Base-by-base conservation (phyloP, 371 early-diverging fungal species). In the Rhizopus microsporus region DNA sequence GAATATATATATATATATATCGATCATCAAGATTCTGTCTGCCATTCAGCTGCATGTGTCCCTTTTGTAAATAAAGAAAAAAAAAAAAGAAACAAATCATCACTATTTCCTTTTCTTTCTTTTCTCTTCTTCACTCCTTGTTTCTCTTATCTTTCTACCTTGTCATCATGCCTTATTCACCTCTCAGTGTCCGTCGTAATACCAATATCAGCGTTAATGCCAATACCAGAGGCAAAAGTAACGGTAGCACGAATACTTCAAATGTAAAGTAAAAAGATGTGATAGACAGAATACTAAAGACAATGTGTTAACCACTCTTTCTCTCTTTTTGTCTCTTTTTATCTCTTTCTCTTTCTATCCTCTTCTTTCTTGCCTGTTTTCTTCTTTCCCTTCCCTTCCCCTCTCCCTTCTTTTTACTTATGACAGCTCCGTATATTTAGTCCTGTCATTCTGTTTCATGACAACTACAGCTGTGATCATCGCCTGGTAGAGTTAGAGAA, bases 401-500 rank as follows among this genome's bases (percentile, higher is more conserved):
- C 7, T 16, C 7, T 43, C 5, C 15, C 15, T 43, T 43, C 15
- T 4, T 43, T n/a, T n/a, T 43, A n/a, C 15, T 43, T 46, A 29
- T 46, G 9, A 9, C 47, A 65, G 65, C 13, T 65, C 33, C 67
- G 67, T 51, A 62, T 67, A 48, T 67, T 67, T 44, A 62, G 57
- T 49, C 67, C 67, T 34, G 40, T 67, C 33, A 59, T 67, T 7
- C 31, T 67, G 38, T 67, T 67, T 17, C 62, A 67, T 53, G 62
- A 67, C 43, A 32, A 50, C 49, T 46, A 46, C 15, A 46, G 29
- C 12, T 62, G 52, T 49, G 63, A 67, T 34, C 33, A 49, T 45
- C 44, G 59, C n/a, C 37, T 62, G 12, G 51, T 62, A 30, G 51
- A 62, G 17, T 6, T 56, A 12, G 59, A 62, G 40, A 67, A 56